Conservation (phyloP, 352 stramenopile species). For the Peronosclerospora sorghi region DNA sequence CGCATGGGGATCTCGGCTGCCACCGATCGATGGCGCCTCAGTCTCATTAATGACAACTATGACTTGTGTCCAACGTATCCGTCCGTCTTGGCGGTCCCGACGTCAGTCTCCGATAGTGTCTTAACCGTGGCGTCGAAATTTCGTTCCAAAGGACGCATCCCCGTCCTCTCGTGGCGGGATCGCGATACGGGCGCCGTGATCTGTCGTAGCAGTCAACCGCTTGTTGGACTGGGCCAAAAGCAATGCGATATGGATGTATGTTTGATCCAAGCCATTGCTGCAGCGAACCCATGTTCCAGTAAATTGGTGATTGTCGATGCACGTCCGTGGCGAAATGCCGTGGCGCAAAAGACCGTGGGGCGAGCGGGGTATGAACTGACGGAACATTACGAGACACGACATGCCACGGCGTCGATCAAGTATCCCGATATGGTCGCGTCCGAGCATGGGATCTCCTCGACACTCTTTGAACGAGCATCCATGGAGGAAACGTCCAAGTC, state of each 20-base stretch:
- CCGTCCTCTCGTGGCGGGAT: slow-evolving; percentile 74
- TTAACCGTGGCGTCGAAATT: slow-evolving; percentile 66
- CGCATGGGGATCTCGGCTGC: slow-evolving; percentile 46
- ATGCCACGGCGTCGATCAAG: slow-evolving; percentile 46
- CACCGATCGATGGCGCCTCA: slow-evolving; percentile 59
- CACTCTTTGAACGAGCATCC: not conserved
- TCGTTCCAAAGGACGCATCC: slow-evolving; percentile 74
- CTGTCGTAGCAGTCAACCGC: slow-evolving; percentile 72
- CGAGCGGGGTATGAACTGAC: slow-evolving; percentile 84
- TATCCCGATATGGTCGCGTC: slow-evolving; percentile 52
- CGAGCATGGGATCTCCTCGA: slow-evolving; percentile 16
- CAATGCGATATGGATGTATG: slow-evolving; percentile 80
- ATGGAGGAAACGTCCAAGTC: slow-evolving; percentile 5
- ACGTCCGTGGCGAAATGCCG: slow-evolving; percentile 82
- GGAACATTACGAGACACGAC: slow-evolving; percentile 65
- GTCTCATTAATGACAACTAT: slow-evolving; percentile 54
- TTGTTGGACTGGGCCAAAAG: slow-evolving; percentile 69
- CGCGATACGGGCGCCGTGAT: slow-evolving; percentile 62
- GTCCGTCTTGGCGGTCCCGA: slow-evolving; percentile 55
- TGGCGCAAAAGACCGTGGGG: slow-evolving; percentile 84
- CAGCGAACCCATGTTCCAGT: slow-evolving; percentile 60
- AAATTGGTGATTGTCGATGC: slow-evolving; percentile 86
- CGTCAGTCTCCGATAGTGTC: slow-evolving; percentile 49
- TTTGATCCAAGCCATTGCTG: slow-evolving; percentile 70
- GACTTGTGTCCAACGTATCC: slow-evolving; percentile 71